A percentile compares a stretch with the other conserved stretches of the same genome.
Evolutionary conservation across 179 eudicot species (phyloP).

Genomic region (Heliamphora pulchella): DNA sequence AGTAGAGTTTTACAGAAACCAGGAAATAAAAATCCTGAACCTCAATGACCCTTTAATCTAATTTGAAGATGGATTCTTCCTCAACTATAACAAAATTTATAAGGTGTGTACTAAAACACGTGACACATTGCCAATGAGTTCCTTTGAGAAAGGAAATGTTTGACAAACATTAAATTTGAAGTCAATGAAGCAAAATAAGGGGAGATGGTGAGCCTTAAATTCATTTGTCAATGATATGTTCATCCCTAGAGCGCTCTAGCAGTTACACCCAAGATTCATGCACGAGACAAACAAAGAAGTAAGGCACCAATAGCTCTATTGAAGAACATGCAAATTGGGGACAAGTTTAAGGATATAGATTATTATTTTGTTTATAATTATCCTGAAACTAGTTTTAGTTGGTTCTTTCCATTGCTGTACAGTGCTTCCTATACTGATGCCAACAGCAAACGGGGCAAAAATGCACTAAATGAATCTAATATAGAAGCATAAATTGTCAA

Average conservation of each 20-base stretch:
- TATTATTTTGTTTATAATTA: background rate
- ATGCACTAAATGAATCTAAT: background rate
- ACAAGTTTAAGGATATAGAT: background rate
- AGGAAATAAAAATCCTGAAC: background rate
- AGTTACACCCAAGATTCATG: background rate
- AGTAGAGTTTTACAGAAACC: background rate
- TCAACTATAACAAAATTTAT: background rate
- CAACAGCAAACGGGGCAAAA: background rate
- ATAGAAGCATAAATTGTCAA: background rate
- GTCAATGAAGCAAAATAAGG: constrained; percentile 2
- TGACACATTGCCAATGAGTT: background rate
- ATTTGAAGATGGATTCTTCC: background rate
- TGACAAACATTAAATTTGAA: background rate
- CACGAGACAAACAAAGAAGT: background rate
- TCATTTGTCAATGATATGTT: background rate
- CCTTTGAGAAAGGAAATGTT: background rate
- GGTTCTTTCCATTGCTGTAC: background rate
- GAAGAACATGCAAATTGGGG: background rate
- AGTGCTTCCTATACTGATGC: background rate
- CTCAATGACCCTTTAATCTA: background rate
- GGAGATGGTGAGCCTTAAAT: background rate
- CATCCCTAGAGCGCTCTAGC: background rate
- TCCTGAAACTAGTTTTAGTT: background rate
- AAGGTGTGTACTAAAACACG: background rate
- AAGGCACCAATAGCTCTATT: background rate